phyloP scores from a whole-genome alignment of 352 stramenopile species.

The Pythium oligandrum region DNA sequence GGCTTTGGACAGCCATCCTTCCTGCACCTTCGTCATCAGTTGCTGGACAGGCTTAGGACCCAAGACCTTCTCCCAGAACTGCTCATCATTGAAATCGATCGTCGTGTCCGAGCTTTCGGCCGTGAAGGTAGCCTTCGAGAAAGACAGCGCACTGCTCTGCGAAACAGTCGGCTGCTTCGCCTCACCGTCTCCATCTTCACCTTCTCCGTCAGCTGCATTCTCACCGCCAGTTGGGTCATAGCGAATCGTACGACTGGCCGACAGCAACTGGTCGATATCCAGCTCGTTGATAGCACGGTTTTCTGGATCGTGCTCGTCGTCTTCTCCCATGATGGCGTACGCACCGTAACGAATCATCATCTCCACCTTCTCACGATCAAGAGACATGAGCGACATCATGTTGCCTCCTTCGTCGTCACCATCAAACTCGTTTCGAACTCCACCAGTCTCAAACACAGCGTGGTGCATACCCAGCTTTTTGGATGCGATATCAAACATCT shows the following conservation, averaged over 20 bases:
- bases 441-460: constrained; percentile 95
- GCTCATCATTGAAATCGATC: constrained; percentile 89
- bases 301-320: constrained; percentile 91
- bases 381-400: constrained; percentile 90
- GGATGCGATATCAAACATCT: constrained; percentile 99
- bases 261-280: constrained; percentile 85
- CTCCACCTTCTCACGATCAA: constrained; percentile 97
- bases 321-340: constrained; percentile 95
- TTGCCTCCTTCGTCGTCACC: constrained; percentile 91
- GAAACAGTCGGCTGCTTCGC: constrained; percentile 30
- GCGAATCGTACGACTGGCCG: constrained; percentile 81
- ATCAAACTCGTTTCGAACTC: constrained; percentile 90
- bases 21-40: constrained; percentile 86
- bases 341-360: constrained; percentile 97
- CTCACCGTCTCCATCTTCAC: constrained; percentile 31
- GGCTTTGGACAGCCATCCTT: constrained; percentile 67
- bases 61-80: constrained; percentile 90
- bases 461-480: constrained; percentile 99
- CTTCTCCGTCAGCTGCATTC: constrained; percentile 30
- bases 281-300: constrained; percentile 88
- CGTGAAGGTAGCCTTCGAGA: constrained; percentile 87
- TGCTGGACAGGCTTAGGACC: constrained; percentile 81
- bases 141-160: constrained; percentile 71
- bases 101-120: constrained; percentile 82
- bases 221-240: constrained; percentile 76